phyloP scores from a whole-genome alignment of 139 green algal species.

The Marvania coccoides region DNA sequence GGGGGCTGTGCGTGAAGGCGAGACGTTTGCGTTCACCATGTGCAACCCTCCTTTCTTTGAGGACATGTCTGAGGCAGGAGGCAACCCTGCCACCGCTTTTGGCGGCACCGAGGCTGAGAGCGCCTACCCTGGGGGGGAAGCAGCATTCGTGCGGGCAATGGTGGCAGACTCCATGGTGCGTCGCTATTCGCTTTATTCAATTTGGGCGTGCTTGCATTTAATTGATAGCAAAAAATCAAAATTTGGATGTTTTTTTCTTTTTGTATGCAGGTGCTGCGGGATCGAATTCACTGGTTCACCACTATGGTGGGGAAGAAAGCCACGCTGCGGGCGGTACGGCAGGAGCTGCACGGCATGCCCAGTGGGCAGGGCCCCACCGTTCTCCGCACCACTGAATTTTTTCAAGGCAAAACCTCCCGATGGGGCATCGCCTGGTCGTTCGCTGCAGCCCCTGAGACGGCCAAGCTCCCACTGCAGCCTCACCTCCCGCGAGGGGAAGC shows the following conservation, averaged over 20 bases:
- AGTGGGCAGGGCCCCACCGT: constrained; percentile 40
- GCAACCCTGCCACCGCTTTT: constrained; percentile 78
- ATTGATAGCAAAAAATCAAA: too few relatives aligned
- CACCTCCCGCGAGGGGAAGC: too few relatives aligned
- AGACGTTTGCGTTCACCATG: constrained; percentile 75
- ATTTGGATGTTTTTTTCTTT: too few relatives aligned
- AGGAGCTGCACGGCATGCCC: constrained; percentile 39
- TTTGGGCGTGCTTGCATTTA: too few relatives aligned
- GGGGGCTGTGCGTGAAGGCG: constrained; percentile 15
- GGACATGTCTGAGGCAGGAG: constrained; percentile 57
- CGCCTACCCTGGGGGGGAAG: constrained; percentile 83
- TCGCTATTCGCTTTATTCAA: too few relatives aligned
- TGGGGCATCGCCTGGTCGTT: constrained; percentile 90
- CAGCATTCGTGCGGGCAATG: constrained; percentile 80
- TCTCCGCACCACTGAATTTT: constrained; percentile 73
- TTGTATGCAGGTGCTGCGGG: constrained; percentile 1
- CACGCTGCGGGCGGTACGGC: constrained; percentile 38
- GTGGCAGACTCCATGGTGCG: constrained; percentile 68
- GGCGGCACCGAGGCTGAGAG: constrained; percentile 74
- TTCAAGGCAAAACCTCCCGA: constrained; percentile 73
- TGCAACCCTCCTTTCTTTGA: constrained; percentile 98
- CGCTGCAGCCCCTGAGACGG: constrained; percentile 34
- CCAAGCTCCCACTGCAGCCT: too few relatives aligned
- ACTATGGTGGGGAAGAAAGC: constrained; percentile 84
- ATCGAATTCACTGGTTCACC: constrained; percentile 61